phyloP scores from a whole-genome alignment of 495 filamentous ascomycete species.

The Lasiosphaeria ovina region DNA sequence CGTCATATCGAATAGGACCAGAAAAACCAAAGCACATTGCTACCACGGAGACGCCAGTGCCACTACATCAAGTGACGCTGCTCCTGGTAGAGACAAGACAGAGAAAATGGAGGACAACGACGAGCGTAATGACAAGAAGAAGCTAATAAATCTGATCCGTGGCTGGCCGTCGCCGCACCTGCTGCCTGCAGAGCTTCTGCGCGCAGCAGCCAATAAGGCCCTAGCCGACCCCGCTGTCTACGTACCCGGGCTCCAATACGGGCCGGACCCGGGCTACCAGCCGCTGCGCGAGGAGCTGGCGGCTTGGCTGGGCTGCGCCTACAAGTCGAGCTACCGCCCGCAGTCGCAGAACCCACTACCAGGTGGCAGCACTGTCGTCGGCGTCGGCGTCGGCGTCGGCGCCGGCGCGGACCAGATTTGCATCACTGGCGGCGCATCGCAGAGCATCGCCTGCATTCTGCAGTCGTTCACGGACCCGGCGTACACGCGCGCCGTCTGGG shows the following conservation, averaged over 20 bases:
- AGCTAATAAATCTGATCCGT: constrained; percentile 61
- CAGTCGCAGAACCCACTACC: too few species aligned
- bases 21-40: too few species aligned
- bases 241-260: constrained; percentile 66
- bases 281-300: constrained; percentile 64
- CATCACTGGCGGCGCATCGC: constrained; percentile 77
- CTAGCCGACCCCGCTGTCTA: constrained; percentile 58
- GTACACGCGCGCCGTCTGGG: constrained; percentile 74
- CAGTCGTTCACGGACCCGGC: constrained; percentile 73
- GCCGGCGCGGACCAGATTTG: constrained; percentile 61
- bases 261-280: constrained; percentile 70
- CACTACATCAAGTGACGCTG: too few species aligned
- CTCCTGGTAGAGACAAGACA: too few species aligned
- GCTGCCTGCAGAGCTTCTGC: constrained; percentile 61
- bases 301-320: constrained; percentile 65
- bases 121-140: constrained; percentile 18
- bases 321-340: constrained; percentile 25
- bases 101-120: not conserved
- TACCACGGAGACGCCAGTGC: too few species aligned
- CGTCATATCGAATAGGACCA: too few species aligned
- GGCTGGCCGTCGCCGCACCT: constrained; percentile 72
- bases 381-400: not conserved
- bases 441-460: constrained; percentile 70
- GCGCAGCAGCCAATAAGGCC: constrained; percentile 50
- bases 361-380: not conserved